A percentile compares a stretch with the other conserved stretches of the same genome.
phyloP scores from a whole-genome alignment of 768 basidiomycete genomes.

The Rhizopogon vesiculosus region DNA sequence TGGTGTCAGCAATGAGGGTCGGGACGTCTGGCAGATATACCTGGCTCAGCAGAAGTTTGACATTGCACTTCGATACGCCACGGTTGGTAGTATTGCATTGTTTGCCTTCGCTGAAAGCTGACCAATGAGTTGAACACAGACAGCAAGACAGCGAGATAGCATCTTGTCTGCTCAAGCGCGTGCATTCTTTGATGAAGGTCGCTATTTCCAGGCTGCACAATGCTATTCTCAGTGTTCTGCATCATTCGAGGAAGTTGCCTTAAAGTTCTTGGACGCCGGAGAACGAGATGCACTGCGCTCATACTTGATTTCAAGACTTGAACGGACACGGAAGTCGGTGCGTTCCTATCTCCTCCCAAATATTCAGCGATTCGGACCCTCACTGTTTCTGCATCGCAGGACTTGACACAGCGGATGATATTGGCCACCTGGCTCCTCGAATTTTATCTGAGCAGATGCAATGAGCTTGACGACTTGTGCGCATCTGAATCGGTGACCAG shows the following conservation, averaged over 20 bases:
- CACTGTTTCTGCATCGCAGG: conserved; percentile 39
- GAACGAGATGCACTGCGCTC: conserved; percentile 89
- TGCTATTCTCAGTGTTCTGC: conserved; percentile 87
- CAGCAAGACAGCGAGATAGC: conserved; percentile 79
- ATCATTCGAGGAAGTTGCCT: conserved; percentile 85
- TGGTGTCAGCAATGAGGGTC: conserved; percentile 79
- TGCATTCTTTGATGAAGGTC: conserved; percentile 68
- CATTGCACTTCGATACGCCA: conserved; percentile 75
- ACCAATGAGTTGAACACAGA: conserved; percentile 37
- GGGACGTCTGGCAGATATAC: conserved; percentile 93
- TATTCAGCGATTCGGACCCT: neutral
- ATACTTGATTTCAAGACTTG: conserved; percentile 84
- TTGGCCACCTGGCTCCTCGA: conserved; percentile 98
- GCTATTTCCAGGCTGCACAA: conserved; percentile 90
- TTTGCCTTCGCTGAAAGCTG: neutral
- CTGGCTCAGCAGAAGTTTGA: conserved; percentile 75
- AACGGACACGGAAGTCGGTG: conserved; percentile 79
- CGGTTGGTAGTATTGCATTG: conserved; percentile 41
- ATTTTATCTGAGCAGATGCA: conserved; percentile 94
- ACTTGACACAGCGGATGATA: conserved; percentile 93
- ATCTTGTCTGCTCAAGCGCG: conserved; percentile 83
- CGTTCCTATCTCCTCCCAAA: conserved; percentile 18
- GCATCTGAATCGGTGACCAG: conserved; percentile 80
- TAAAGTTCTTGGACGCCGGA: conserved; percentile 85
- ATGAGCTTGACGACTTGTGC: conserved; percentile 90